Percentiles rank a stretch among this genome's conserved stretches.
These are phyloP conservation scores for Colletotrichum orchidophilum DNA, from an alignment of 2,329 filamentous ascomycete genomes.

Conservation along the genomic window DNA sequence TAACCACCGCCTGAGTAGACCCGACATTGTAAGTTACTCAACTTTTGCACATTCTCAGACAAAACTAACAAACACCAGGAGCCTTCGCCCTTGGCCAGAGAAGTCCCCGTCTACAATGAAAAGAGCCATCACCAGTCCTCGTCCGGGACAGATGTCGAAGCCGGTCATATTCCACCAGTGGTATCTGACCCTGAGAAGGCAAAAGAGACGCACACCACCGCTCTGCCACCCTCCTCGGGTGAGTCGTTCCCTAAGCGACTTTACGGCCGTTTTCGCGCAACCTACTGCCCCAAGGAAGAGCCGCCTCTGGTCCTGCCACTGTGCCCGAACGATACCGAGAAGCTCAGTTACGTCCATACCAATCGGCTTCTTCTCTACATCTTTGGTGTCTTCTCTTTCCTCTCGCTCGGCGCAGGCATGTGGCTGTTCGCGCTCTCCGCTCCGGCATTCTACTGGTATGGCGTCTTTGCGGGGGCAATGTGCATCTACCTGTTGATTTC, in stretches of 20 bases:
- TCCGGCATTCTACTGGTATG: slow-evolving; percentile 49
- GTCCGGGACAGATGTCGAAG: slow-evolving; percentile 28
- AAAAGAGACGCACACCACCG: slow-evolving; percentile 28
- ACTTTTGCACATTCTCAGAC: no score
- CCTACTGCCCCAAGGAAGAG: slow-evolving; percentile 46
- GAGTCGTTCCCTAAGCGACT: slow-evolving; percentile 35
- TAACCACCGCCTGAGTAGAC: slow-evolving; percentile 30
- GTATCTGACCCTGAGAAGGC: slow-evolving; percentile 26
- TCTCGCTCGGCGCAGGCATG: slow-evolving; percentile 52
- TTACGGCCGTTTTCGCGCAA: slow-evolving; percentile 40
- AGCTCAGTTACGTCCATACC: slow-evolving; percentile 49
- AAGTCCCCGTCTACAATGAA: slow-evolving; percentile 23
- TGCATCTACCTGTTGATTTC: slow-evolving; percentile 52
- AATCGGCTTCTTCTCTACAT: slow-evolving; percentile 51
- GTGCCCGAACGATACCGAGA: slow-evolving; percentile 50
- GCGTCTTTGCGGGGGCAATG: slow-evolving; percentile 47
- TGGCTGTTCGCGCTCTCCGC: slow-evolving; percentile 51
- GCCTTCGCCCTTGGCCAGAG: slow-evolving; percentile 32
- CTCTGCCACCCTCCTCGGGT: slow-evolving; percentile 16
- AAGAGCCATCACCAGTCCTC: slow-evolving; percentile 21
- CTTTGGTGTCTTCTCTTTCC: slow-evolving; percentile 50
- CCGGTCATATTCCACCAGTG: slow-evolving; percentile 17
- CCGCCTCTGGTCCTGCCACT: slow-evolving; percentile 46
- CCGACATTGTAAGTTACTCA: slow-evolving; percentile 28
- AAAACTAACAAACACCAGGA: slow-evolving; percentile 14